Percentiles rank a stretch among this genome's conserved stretches.
phyloP scores from a whole-genome alignment of 805 yeast species.

The Candida ipomoeae region DNA sequence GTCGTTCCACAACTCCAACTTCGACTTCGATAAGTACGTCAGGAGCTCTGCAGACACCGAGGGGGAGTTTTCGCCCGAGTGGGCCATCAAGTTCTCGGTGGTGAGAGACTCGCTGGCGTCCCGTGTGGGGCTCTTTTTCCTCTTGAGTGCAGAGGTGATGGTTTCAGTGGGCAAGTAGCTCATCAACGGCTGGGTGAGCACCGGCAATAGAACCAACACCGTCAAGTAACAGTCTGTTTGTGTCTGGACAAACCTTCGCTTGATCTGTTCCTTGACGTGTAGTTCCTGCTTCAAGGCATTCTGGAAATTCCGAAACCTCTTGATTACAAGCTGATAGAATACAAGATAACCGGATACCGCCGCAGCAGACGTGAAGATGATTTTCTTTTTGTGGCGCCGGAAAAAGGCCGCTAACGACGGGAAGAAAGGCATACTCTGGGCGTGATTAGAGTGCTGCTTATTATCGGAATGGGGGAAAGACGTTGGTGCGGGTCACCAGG shows the following conservation, averaged over 20 bases:
- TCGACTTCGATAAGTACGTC: constrained; percentile 26
- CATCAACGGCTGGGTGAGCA: constrained; percentile 61
- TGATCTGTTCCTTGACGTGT: constrained; percentile 49
- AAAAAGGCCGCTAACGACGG: constrained; percentile 38
- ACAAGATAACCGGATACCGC: constrained; percentile 34
- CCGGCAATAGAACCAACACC: constrained; percentile 75
- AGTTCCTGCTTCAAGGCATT: constrained; percentile 38
- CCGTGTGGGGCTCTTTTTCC: constrained; percentile 41
- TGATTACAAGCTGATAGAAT: constrained; percentile 36
- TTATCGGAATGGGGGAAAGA: neutral
- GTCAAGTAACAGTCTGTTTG: constrained; percentile 88
- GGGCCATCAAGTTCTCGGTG: constrained; percentile 36
- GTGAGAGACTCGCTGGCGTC: constrained; percentile 43
- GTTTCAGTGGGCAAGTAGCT: constrained; percentile 65
- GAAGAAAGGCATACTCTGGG: constrained; percentile 33
- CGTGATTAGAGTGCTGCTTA: neutral
- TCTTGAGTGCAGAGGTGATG: constrained; percentile 65
- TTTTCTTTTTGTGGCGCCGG: constrained; percentile 37
- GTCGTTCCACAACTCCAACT: constrained; percentile 72
- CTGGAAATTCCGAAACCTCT: constrained; percentile 37
- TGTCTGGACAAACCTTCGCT: constrained; percentile 82
- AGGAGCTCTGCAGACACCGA: constrained; percentile 15
- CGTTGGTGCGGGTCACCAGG: constrained; percentile 3
- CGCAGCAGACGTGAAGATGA: constrained; percentile 31
- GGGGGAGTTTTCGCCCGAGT: constrained; percentile 26